Base-by-base conservation (phyloP, 768 basidiomycete genomes). In the Boletus bicolor region DNA sequence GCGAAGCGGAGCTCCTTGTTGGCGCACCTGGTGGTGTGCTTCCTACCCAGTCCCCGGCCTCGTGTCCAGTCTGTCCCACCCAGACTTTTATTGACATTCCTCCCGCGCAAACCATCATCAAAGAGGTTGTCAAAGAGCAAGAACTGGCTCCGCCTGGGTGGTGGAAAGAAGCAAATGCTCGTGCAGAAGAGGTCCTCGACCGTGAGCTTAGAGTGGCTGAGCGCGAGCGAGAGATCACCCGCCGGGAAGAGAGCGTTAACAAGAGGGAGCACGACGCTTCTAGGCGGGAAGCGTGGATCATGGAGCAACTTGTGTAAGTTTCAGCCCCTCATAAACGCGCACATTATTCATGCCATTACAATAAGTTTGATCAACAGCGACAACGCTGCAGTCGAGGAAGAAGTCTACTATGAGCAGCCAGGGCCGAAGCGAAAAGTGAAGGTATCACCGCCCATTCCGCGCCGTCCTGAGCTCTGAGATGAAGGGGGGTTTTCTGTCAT, bases 401-500 rank as follows among this genome's bases (percentile, higher is more conserved):
- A 92, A 68, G 83, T 86, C 70, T 73, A 84, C 47, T 92, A 91
- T 80, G 89, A 90, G 72, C 84, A 84, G 34, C 75, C 79, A 60
- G 76, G 72, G 64, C 61, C 79, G 55, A 87, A 85, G 76, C 85
- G 87, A 75, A 91, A 86, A 85, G 76, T 83, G 84, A 92, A 92
- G 90, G 90, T 92, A 92, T 82, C 89, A 74, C 83, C 87, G 77
- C 83, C 86, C 77, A 57, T 67, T 78, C 83, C 83, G 79, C 88
- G 88, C 82, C 89, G 87, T 81, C 86, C 89, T 77, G 88, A 90
- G 86, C 86, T 91, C 81, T 91, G 86, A 91, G 90, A 90, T 89
- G 90, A 91, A 87, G 90, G 89, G 83, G 90, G 83, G 72, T 72
- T 69, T 74, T 73, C 55, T 58, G 56, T 76, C 74, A 71, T 15